A percentile compares a stretch with the other conserved stretches of the same genome.
phyloP scores from a whole-genome alignment of 2,329 filamentous ascomycete genomes.

The Aspergillus ustus region DNA sequence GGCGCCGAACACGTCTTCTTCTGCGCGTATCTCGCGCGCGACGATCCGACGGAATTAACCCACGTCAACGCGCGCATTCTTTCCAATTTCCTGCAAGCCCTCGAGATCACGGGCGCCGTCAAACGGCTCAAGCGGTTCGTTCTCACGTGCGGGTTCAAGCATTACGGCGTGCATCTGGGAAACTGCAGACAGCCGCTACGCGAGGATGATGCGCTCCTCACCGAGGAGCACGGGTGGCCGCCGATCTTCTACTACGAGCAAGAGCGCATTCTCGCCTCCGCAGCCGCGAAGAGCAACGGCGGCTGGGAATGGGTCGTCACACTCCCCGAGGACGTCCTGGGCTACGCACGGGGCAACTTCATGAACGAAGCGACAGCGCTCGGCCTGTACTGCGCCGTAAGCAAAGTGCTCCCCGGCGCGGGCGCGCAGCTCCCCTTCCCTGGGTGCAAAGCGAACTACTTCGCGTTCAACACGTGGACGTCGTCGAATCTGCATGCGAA shows the following conservation, averaged over 20 bases:
- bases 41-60: slow-evolving; percentile 41
- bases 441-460: slow-evolving; percentile 38
- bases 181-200: slow-evolving; percentile 53
- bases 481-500: slow-evolving; percentile 40
- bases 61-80: slow-evolving; percentile 51
- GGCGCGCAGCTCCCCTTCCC: slow-evolving; percentile 38
- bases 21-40: slow-evolving; percentile 47
- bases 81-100: slow-evolving; percentile 53
- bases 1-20: slow-evolving; percentile 50
- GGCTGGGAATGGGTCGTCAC: slow-evolving; percentile 50
- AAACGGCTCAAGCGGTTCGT: slow-evolving; percentile 54
- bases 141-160: slow-evolving; percentile 56
- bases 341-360: slow-evolving; percentile 46
- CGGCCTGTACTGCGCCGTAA: slow-evolving; percentile 45
- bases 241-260: slow-evolving; percentile 60
- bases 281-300: slow-evolving; percentile 31
- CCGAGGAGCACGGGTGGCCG: slow-evolving; percentile 36
- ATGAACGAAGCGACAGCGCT: slow-evolving; percentile 49
- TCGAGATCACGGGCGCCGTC: slow-evolving; percentile 48
- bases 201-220: slow-evolving; percentile 53
- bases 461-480: slow-evolving; percentile 40
- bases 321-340: slow-evolving; percentile 53
- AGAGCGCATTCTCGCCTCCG: slow-evolving; percentile 47
- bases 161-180: slow-evolving; percentile 60
- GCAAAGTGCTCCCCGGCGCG: slow-evolving; percentile 34